Conservation (phyloP, 1,139 yeast species). For the Yamadazyma epiphylla region DNA sequence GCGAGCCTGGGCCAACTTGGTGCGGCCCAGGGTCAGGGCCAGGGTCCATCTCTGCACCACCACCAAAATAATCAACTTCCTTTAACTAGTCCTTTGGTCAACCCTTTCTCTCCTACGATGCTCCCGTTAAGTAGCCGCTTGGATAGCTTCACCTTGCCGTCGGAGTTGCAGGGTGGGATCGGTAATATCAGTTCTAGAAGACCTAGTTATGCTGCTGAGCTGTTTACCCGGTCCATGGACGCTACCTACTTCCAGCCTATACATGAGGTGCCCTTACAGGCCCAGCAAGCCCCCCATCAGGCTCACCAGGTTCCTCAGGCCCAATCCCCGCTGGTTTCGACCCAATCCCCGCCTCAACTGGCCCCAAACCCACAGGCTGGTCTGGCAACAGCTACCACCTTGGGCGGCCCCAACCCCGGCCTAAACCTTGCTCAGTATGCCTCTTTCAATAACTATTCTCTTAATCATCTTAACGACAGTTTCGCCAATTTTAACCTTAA, state of each 20-base stretch:
- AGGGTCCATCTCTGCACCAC: background rate
- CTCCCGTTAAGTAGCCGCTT: conserved; percentile 6
- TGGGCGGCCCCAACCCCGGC: conserved; percentile 12
- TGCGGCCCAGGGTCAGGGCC: too few species aligned
- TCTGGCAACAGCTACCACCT: conserved; percentile 6
- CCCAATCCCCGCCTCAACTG: conserved; percentile 3
- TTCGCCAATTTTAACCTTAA: conserved; percentile 33
- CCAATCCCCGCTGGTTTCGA: conserved; percentile 2
- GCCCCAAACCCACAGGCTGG: too few species aligned
- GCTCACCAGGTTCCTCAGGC: background rate
- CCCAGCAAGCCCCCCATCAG: background rate
- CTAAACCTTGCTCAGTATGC: conserved; percentile 12
- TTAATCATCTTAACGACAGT: conserved; percentile 31
- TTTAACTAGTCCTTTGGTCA: conserved; percentile 12
- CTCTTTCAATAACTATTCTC: conserved; percentile 12
- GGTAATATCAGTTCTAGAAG: conserved; percentile 59
- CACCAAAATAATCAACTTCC: conserved; percentile 9
- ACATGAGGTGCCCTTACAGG: background rate
- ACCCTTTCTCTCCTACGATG: conserved; percentile 13
- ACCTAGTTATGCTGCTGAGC: conserved; percentile 64
- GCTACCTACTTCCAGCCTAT: conserved; percentile 2
- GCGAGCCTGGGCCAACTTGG: too few species aligned
- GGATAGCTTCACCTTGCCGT: conserved; percentile 46
- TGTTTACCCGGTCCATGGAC: conserved; percentile 36
- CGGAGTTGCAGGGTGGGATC: conserved; percentile 62